phyloP scores from a whole-genome alignment of 495 filamentous ascomycete genomes.

The Rhypophila decipiens region DNA sequence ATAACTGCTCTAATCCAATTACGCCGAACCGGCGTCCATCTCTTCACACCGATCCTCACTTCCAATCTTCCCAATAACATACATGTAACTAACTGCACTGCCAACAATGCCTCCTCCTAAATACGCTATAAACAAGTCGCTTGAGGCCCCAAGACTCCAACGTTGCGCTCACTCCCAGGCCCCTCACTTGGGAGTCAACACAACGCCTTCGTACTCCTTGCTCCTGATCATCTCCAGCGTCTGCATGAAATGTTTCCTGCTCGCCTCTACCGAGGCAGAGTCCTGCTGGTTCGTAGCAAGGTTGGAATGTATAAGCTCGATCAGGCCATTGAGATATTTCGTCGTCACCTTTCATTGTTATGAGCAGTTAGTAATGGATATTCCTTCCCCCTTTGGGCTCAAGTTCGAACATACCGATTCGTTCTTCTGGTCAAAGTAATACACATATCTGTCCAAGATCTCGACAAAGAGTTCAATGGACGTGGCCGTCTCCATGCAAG shows the following conservation, averaged over 20 bases:
- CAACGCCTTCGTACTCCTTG: constrained; percentile 87
- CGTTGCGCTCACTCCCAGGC: too few species aligned
- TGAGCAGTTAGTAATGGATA: neutral
- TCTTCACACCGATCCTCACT: too few species aligned
- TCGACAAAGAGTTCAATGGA: constrained; percentile 97
- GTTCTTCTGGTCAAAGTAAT: constrained; percentile 98
- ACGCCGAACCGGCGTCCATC: too few species aligned
- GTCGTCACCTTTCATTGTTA: constrained; percentile 64
- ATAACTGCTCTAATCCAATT: too few species aligned
- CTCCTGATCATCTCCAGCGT: constrained; percentile 89
- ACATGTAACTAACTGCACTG: too few species aligned
- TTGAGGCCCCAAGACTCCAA: too few species aligned
- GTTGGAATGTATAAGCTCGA: constrained; percentile 97
- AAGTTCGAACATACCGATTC: constrained; percentile 62
- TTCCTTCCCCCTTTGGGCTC: too few species aligned
- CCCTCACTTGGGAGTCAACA: constrained; percentile 61
- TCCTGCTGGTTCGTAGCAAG: constrained; percentile 74
- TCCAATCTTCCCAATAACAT: too few species aligned
- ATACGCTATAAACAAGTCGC: too few species aligned
- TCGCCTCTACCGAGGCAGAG: constrained; percentile 70
- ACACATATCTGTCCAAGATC: constrained; percentile 96
- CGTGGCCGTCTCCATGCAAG: constrained; percentile 98
- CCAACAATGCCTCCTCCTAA: too few species aligned
- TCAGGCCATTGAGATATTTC: constrained; percentile 96
- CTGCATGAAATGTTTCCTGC: constrained; percentile 85